Evolutionary conservation across 495 filamentous ascomycete species (phyloP), one percentile per base, ranked within the genome.

Genomic region (Hypoxylon fragiforme): DNA sequence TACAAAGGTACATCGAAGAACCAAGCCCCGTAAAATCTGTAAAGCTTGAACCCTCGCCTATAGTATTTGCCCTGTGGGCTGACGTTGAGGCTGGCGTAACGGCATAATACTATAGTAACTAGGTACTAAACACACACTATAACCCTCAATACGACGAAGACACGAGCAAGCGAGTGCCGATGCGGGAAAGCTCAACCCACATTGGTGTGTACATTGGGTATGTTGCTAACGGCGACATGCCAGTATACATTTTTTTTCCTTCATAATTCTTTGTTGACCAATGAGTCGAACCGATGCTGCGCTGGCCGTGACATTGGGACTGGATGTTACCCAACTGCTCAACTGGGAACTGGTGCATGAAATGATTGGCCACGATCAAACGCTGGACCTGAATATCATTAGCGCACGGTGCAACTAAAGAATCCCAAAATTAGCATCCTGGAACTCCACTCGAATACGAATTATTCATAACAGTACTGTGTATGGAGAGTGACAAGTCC

Each of bases 61-160:
- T 55, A 42, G 43, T 44, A 37, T 45, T 43, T 14, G 48, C 34
- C 42, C 43, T 41, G 58, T 62, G 48, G 52, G 58, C 58, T 62
- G 58, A 62, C 58, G 58, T 57, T 57, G 48, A 57, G 58, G 58
- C 58, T 62, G 58, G 58, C 58, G 37, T 34, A 62, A 50, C 24
- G 37, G 39, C 30, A n/a, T n/a, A n/a, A n/a, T 48, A 50, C 18
- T n/a, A n/a, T n/a, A n/a, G n/a, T n/a, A n/a, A n/a, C n/a, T n/a
- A n/a, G n/a, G n/a, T n/a, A n/a, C 30, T 41, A 3, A 36, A 42
- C 39, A 19, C 24, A 4, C 24, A 9, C 24, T 9, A 44, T 39
- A 54, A 38, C 30, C 57, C n/a, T n/a, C 37, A 61, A 61, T 61
- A 56, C 57, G 57, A 56, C 57, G 24, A 3, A 24, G 51, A 61